Conservation (phyloP, 202 grass and related monocot species). For the Schoenoplectus triqueter region DNA sequence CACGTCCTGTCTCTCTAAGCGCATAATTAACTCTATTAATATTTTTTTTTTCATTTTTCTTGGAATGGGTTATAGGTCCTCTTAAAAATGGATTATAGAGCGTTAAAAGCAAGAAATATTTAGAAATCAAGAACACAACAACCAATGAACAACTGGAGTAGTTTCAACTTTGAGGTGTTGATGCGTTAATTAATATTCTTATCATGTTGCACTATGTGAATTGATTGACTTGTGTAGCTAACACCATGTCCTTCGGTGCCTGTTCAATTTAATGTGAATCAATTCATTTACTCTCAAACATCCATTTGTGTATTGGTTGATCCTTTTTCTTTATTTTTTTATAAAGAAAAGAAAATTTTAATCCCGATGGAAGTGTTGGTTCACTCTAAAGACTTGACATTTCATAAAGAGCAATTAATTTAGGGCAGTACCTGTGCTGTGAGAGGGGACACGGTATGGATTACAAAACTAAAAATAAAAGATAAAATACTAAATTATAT, state of each 20-base stretch:
- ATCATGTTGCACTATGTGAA: conserved; percentile 14
- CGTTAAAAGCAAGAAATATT: conserved; percentile 1
- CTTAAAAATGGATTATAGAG: conserved; percentile 14
- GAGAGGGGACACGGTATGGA: too few species aligned
- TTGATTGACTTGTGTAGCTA: conserved; percentile 30
- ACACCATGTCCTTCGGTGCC: not conserved
- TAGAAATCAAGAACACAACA: conserved; percentile 17
- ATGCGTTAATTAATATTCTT: conserved; percentile 25
- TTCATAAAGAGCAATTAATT: not conserved
- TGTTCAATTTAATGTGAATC: conserved; percentile 25
- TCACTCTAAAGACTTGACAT: not conserved
- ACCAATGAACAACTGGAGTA: conserved; percentile 19
- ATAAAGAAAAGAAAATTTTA: not conserved
- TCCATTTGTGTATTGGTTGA: not conserved
- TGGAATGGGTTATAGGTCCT: conserved; percentile 3
- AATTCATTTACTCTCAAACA: conserved; percentile 24
- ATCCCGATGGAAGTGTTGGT: not conserved
- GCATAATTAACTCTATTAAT: conserved; percentile 4
- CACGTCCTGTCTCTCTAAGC: conserved; percentile 12
- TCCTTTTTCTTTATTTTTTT: not conserved
- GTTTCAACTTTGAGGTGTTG: conserved; percentile 21
- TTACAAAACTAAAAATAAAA: too few species aligned
- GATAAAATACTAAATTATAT: too few species aligned
- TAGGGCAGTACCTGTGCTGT: not conserved
- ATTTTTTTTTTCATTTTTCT: not conserved